These are phyloP conservation scores for Rhinocladiella similis DNA, from an alignment of 2,329 filamentous ascomycete genomes.

Conservation along the genomic window DNA sequence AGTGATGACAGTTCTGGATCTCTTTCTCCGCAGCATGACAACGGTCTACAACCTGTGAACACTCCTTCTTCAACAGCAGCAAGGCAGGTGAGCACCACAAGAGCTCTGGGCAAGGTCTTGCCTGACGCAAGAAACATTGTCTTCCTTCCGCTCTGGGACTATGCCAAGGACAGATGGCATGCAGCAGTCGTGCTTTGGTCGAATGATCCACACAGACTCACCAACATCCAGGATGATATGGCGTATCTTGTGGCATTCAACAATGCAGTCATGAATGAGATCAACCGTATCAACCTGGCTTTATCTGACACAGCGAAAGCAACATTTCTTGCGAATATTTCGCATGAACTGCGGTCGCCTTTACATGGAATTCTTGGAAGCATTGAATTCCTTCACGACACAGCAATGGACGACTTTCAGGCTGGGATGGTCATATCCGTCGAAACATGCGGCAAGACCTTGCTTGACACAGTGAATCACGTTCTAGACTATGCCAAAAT, in stretches of 20 bases:
- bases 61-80: background rate
- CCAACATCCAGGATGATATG: constrained; percentile 39
- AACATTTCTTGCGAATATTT: constrained; percentile 46
- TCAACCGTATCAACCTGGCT: constrained; percentile 43
- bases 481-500: constrained; percentile 56
- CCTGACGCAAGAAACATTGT: constrained; percentile 32
- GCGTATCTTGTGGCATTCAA: constrained; percentile 44
- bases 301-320: constrained; percentile 46
- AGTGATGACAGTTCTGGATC: constrained; percentile 60
- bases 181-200: constrained; percentile 48
- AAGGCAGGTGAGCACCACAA: constrained; percentile 15
- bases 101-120: constrained; percentile 18
- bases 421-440: constrained; percentile 41
- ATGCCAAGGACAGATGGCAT: constrained; percentile 48
- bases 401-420: constrained; percentile 42
- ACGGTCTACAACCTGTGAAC: background rate
- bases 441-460: constrained; percentile 43
- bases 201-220: constrained; percentile 34
- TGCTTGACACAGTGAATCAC: constrained; percentile 47
- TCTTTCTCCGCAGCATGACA: constrained; percentile 22
- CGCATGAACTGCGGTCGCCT: constrained; percentile 45
- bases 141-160: constrained; percentile 55
- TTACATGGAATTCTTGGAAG: constrained; percentile 45
- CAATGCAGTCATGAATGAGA: constrained; percentile 45
- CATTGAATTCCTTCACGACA: constrained; percentile 42